Evolutionary conservation across 768 basidiomycete genomes (phyloP), one percentile per base, ranked within the genome.

Genomic region (Panus rudis): DNA sequence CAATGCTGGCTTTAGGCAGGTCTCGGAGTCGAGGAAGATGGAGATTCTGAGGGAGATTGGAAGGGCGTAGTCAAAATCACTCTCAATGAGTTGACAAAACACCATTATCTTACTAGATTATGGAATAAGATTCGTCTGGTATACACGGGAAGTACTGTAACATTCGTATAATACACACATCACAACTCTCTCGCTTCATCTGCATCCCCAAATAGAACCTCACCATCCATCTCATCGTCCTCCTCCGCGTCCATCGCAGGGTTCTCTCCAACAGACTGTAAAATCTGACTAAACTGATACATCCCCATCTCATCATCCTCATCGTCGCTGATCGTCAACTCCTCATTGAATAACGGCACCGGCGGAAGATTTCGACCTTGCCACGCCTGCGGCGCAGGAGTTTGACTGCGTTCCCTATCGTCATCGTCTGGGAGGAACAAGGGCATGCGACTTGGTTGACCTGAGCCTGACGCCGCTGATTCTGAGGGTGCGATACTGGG

Each of bases 41-140:
- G 87, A 89, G 53, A 90, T 92, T 46, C 61, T 92, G 44, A 71
- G 68, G 49, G 89, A 91, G 58, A 79, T 92, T 45, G 89, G 89
- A 12, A 72, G 84, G 21, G 81, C 77, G 30, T 89, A 63, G 65
- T 22, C 24, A 32, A 43, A 30, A 42, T 14, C 21, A 25, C 38
- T 23, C 7, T 8, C 7, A 22, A n/a, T 23, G 11, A 39, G 17
- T 27, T 6, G 24, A 3, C 14, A 8, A 13, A n/a, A 12, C 10
- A 14, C 6, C 12, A 31, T 40, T 19, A 20, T 27, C 34, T 31
- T 32, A 43, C 11, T 52, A 13, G 16, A 39, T 27, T 34, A 41
- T 49, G 4, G 6, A 39, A 37, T 51, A 37, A 12, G 5, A 47
- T 45, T 51, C 38, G 43, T 50, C n/a, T n/a, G n/a, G n/a, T n/a